A percentile compares a stretch with the other conserved stretches of the same genome.
Conservation (phyloP, 306 rosid species). For the Datisca glomerata region DNA sequence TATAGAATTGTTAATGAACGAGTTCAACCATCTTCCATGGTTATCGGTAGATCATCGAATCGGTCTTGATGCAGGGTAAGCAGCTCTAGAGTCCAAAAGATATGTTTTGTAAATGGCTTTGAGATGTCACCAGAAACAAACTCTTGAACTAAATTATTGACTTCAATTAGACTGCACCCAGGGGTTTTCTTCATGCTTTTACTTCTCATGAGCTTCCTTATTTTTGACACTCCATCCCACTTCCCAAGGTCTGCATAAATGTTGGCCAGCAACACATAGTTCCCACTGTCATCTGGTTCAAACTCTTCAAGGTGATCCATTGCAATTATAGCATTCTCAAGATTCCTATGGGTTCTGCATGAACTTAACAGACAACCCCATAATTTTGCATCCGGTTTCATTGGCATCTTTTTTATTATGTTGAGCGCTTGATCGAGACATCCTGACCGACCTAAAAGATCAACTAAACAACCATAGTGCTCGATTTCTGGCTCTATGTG, state of each 20-base stretch:
- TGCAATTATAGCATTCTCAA: conserved; percentile 47
- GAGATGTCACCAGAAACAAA: conserved; percentile 45
- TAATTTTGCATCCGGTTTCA: conserved; percentile 59
- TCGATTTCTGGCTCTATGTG: conserved; percentile 40
- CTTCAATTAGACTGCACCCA: conserved; percentile 59
- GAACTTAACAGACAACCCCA: conserved; percentile 78
- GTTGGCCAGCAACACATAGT: conserved; percentile 68
- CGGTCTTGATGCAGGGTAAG: too few species aligned
- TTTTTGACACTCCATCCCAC: conserved; percentile 57
- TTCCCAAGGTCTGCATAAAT: conserved; percentile 60
- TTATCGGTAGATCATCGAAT: too few species aligned
- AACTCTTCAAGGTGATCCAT: conserved; percentile 48
- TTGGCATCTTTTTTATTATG: conserved; percentile 44
- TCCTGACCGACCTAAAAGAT: conserved; percentile 71
- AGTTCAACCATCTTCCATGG: too few species aligned
- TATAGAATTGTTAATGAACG: too few species aligned
- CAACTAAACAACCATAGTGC: conserved; percentile 77
- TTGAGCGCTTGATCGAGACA: conserved; percentile 50
- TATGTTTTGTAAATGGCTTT: conserved; percentile 42
- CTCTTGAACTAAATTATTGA: conserved; percentile 45
- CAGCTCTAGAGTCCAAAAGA: conserved; percentile 33
- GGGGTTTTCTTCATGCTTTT: conserved; percentile 62
- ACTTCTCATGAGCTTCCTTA: conserved; percentile 48
- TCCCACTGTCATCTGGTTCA: conserved; percentile 79
- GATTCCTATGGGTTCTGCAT: conserved; percentile 54